Percentiles rank a stretch among this genome's conserved stretches.
Evolutionary conservation across 106 monocot genomes (phyloP).

Genomic region (Xerophyta viscosa): DNA sequence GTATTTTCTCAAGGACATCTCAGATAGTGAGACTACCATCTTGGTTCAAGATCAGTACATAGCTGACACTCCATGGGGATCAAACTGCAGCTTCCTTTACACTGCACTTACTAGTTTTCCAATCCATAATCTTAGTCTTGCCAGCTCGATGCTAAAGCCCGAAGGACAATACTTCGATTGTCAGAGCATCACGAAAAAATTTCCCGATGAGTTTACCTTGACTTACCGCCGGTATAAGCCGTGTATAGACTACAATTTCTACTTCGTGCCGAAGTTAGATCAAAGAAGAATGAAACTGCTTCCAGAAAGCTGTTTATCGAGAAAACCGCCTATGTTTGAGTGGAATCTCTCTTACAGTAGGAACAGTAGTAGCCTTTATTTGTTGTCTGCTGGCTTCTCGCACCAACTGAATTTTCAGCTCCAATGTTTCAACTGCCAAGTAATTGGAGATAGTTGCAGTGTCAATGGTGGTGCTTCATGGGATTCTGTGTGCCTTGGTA

Average conservation of each 20-base stretch:
- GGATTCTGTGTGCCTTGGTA: not conserved
- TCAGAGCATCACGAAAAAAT: not conserved
- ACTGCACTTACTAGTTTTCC: not conserved
- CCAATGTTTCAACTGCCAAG: conserved; percentile 7
- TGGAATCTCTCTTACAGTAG: conserved; percentile 1
- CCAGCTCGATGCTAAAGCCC: not conserved
- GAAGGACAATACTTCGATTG: not conserved
- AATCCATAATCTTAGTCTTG: not conserved
- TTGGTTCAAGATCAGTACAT: not conserved
- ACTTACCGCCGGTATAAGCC: not conserved
- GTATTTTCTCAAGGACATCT: not conserved
- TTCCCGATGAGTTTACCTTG: not conserved
- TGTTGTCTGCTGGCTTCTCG: conserved; percentile 10
- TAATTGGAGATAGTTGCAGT: not conserved
- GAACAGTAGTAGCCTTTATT: not conserved
- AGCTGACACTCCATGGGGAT: not conserved
- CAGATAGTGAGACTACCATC: not conserved
- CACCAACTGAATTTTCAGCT: not conserved
- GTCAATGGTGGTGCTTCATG: not conserved
- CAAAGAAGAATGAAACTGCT: not conserved
- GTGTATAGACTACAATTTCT: conserved; percentile 2
- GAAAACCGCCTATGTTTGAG: not conserved
- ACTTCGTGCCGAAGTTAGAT: not conserved
- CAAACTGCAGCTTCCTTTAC: not conserved
- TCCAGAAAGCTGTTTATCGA: not conserved